Conservation (phyloP, 768 basidiomycete species). For the Termitomyces sp. region DNA sequence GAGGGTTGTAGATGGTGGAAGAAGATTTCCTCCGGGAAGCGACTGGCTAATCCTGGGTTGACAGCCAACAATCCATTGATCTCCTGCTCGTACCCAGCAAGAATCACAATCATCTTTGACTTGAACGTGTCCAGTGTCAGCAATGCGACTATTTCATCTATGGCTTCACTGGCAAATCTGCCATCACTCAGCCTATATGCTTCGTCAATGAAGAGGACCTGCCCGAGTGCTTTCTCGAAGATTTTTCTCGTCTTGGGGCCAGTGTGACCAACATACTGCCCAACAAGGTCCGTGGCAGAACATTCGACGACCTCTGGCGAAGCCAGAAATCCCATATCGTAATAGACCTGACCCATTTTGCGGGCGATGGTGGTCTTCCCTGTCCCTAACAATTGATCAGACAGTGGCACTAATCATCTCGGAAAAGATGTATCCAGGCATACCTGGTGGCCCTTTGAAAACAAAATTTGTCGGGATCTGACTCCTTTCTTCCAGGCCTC, state of each 20-base stretch:
- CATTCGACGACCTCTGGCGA: constrained; percentile 54
- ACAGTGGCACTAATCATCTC: constrained; percentile 34
- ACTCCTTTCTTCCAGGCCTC: constrained; percentile 40
- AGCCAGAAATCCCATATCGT: constrained; percentile 54
- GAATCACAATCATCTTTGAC: constrained; percentile 58
- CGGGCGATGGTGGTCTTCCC: constrained; percentile 62
- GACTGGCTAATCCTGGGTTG: constrained; percentile 62
- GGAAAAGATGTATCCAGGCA: constrained; percentile 9
- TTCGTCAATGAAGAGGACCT: constrained; percentile 70
- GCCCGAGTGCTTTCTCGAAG: constrained; percentile 63
- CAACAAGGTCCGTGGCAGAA: constrained; percentile 67
- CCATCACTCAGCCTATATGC: constrained; percentile 64
- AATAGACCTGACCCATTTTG: constrained; percentile 60
- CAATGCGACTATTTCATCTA: constrained; percentile 64
- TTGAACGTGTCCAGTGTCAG: constrained; percentile 56
- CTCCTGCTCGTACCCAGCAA: constrained; percentile 67
- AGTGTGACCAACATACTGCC: constrained; percentile 68
- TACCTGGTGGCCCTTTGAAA: constrained; percentile 73
- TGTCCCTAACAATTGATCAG: constrained; percentile 36
- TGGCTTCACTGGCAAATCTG: constrained; percentile 63
- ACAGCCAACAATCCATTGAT: constrained; percentile 56
- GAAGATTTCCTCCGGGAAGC: constrained; percentile 57
- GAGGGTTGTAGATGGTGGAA: constrained; percentile 49
- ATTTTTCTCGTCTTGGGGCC: constrained; percentile 61
- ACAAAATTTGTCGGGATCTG: constrained; percentile 67